These are phyloP conservation scores for Dryadomyces quercivorus DNA, from an alignment of 2,329 filamentous ascomycete genomes.

Conservation along the genomic window DNA sequence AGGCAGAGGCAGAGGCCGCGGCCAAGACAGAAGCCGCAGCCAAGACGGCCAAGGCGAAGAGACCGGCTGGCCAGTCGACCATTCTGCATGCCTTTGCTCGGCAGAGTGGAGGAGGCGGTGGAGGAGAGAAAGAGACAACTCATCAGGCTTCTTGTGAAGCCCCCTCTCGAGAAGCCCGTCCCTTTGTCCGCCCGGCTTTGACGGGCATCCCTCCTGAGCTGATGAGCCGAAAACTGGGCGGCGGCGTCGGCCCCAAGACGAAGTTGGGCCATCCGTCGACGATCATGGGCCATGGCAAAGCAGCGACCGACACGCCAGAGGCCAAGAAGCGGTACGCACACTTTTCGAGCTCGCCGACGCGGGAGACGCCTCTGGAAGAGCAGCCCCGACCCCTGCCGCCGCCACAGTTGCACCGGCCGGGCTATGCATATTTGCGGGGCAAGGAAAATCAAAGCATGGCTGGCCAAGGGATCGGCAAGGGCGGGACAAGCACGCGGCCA, in stretches of 20 bases:
- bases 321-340: slow-evolving; percentile 36
- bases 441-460: not conserved
- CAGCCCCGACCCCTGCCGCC: not conserved
- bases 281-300: not conserved
- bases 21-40: not conserved
- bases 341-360: slow-evolving; percentile 44
- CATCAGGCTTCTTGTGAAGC: too few relatives aligned
- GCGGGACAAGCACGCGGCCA: not conserved
- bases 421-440: too few relatives aligned
- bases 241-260: slow-evolving; percentile 17
- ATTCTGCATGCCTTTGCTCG: slow-evolving; percentile 5
- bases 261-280: slow-evolving; percentile 10
- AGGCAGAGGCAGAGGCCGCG: slow-evolving; percentile 10
- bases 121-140: not conserved
- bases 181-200: too few relatives aligned
- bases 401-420: not conserved
- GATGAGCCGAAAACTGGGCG: slow-evolving; percentile 29
- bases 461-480: not conserved
- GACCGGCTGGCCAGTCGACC: slow-evolving; percentile 5
- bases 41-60: not conserved
- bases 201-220: slow-evolving; percentile 21
- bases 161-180: too few relatives aligned
- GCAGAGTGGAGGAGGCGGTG: not conserved
- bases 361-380: not conserved
- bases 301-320: slow-evolving; percentile 13